A percentile compares a stretch with the other conserved stretches of the same genome.
These are phyloP conservation scores for Colletotrichum cordylinicola DNA, from an alignment of 2,329 filamentous ascomycete genomes.

Conservation along the genomic window DNA sequence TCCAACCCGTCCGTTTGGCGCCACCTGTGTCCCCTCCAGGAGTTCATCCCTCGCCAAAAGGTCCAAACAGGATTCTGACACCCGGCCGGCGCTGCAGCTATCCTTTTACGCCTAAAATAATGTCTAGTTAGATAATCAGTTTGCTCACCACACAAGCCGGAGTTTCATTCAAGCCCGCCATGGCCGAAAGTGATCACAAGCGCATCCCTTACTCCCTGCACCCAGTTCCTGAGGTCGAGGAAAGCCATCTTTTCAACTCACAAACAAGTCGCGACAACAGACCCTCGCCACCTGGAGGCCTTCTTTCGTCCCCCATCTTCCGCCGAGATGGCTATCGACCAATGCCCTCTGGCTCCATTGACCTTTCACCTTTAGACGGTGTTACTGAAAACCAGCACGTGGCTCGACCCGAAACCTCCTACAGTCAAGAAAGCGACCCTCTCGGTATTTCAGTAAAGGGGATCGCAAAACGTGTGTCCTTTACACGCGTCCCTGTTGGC, in stretches of 20 bases:
- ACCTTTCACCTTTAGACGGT: slow-evolving; percentile 2
- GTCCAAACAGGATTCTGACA: background rate
- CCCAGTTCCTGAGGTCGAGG: slow-evolving; percentile 7
- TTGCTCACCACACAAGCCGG: background rate
- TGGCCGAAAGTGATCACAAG: background rate
- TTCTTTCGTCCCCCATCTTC: slow-evolving; percentile 6
- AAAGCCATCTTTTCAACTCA: background rate
- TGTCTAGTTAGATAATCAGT: slow-evolving; percentile 9
- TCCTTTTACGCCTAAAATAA: background rate
- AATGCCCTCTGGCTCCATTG: slow-evolving; percentile 4
- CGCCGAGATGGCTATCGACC: slow-evolving; percentile 6
- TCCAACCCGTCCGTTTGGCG: background rate
- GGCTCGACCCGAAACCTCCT: background rate
- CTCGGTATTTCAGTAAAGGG: background rate
- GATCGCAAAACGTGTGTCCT: background rate
- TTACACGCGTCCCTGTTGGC: slow-evolving; percentile 12
- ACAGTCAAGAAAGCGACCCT: background rate
- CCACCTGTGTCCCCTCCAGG: background rate
- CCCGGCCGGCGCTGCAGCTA: background rate
- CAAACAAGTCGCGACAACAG: background rate
- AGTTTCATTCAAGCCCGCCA: background rate
- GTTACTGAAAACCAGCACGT: background rate
- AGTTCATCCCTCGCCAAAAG: background rate
- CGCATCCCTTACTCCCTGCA: background rate
- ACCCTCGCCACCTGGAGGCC: background rate